Base-by-base conservation (phyloP, 805 yeast species). In the Debaryomyces hansenii region DNA sequence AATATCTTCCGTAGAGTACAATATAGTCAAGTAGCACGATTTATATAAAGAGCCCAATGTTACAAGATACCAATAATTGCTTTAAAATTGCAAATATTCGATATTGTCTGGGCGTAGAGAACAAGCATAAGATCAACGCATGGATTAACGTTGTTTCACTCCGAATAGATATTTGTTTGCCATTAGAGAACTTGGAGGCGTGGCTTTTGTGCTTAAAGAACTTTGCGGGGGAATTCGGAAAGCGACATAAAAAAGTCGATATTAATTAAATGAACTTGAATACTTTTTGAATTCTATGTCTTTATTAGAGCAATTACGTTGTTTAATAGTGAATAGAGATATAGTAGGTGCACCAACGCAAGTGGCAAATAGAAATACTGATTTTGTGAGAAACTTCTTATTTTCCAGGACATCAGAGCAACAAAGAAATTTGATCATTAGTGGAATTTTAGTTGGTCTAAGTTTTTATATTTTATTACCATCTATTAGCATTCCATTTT, bases 401-500 rank as follows among this genome's bases (percentile, higher is more conserved):
- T 24, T 39, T 36, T 37, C 37, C 10, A 42, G 41, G 29, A 27
- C 45, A n/a, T 24, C 42, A 4, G 35, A 34, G 15, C 49, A 54
- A 49, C 49, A 47, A 41, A 50, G 40, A 41, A 27, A 43, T 27
- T 36, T 55, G n/a, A n/a, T 53, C 28, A 15, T 50, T 11, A 40
- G 50, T 29, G 39, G 51, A 14, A 12, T 54, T 11, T n/a, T 50
- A 18, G n/a, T 50, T 16, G 49, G 51, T 5, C n/a, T 55, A 35
- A 34, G 47, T 12, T 42, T 44, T 27, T 57, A 57, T 40, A 56
- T 57, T n/a, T 21, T 45, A 40, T 31, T 41, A 16, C 52, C 52
- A 11, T 42, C 49, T 10, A 29, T 47, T 14, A 20, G 18, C 37
- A 29, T 43, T 24, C 35, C 41, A 20, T 24, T 31, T 12, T 18